Evolutionary conservation across 2,329 filamentous ascomycete genomes (phyloP), one percentile per base, ranked within the genome.

Genomic region (Ascochyta lentis): DNA sequence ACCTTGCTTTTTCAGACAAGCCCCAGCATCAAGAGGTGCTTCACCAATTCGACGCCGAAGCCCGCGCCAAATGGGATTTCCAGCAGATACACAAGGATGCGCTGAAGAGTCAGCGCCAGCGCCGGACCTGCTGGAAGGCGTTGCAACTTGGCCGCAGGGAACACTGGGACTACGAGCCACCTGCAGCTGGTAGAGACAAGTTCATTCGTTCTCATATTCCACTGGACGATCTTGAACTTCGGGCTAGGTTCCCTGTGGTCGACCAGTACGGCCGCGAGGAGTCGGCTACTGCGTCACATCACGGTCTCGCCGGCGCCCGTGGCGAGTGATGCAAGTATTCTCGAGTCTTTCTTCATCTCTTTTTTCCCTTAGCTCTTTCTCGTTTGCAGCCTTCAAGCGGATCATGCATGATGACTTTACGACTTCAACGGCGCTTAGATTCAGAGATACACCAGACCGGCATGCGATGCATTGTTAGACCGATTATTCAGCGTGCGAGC

Each of bases 141-240:
- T 81, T 97, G 61, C 90, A 86, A 72, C 78, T 88, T 74, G 93
- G 68, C 27, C 67, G 65, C 15, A 65, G 66, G 47, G 89, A 90
- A 35, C 85, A 87, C 71, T 97, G 93, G 93, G 93, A 97, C 76
- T 90, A 89, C 77, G 85, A 93, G 77, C 92, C 92, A 0, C 78
- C 83, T 3, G 86, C 90, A 63, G 85, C 91, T 68, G 89, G 88
- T 24, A 79, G 83, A 43, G 81, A 85, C 63, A 89, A 89, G 81
- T 87, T 78, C 76, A 96, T 97, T 67, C 90, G 93, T 53, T 91
- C 88, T 31, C 89, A 90, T 71, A 89, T 92, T 66, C 87, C 90
- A 16, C 84, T 95, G 1, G 91, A 95, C 69, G 89, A 92, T 53
- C 81, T 95, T 6, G 91, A 95, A 79, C 84, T 89, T 52, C 85